phyloP scores from a whole-genome alignment of 768 basidiomycete species.

The Leccinum disarticulatum region DNA sequence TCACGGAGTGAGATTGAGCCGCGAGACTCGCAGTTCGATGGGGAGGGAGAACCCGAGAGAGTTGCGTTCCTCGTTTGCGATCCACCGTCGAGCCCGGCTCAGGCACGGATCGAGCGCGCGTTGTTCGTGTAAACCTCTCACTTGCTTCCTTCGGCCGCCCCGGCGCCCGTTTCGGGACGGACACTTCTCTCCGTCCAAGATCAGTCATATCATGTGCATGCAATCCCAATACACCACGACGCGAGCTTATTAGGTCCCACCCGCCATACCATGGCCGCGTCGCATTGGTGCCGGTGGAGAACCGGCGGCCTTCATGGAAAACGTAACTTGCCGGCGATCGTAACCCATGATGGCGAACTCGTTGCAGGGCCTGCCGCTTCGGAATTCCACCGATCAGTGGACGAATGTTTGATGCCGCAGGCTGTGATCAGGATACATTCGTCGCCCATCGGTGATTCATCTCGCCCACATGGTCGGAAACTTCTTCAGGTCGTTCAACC shows the following conservation, averaged over 20 bases:
- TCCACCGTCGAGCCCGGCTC: too few relatives aligned
- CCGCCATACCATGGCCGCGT: background rate
- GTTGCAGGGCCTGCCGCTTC: background rate
- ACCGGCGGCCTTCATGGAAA: background rate
- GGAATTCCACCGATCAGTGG: background rate
- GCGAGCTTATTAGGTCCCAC: too few relatives aligned
- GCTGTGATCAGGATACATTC: background rate
- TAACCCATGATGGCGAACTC: background rate
- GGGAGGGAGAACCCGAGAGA: background rate
- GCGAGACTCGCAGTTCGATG: background rate
- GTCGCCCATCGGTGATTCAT: background rate
- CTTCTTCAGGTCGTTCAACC: background rate
- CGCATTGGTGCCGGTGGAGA: background rate
- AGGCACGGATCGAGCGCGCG: background rate
- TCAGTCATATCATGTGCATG: background rate
- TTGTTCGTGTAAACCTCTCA: background rate
- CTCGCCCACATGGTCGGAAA: background rate
- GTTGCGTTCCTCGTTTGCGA: background rate
- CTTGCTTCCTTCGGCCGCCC: background rate
- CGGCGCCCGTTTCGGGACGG: background rate
- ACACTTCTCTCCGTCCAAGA: background rate
- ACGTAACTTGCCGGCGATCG: background rate
- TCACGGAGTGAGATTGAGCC: too few relatives aligned
- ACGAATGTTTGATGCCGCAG: background rate
- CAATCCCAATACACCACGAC: background rate